A percentile compares a stretch with the other conserved stretches of the same genome.
Evolutionary conservation across 2,329 filamentous ascomycete genomes (phyloP).

Genomic region (Colletotrichum zoysiae): DNA sequence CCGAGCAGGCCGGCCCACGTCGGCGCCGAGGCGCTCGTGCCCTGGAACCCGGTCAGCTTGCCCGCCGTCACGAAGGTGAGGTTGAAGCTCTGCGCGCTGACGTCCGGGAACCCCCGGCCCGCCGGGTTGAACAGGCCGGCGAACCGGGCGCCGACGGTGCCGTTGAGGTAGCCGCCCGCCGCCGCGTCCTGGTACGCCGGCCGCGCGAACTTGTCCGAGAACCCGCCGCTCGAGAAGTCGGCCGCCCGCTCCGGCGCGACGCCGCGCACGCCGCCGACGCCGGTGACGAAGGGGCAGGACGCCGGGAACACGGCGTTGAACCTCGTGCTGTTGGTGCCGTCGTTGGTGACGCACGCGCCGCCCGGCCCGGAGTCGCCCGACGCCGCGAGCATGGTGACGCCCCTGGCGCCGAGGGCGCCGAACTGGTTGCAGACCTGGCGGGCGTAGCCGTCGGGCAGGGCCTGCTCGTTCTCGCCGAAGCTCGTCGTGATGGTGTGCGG

Average conservation of each 20-base stretch:
- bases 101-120: constrained; percentile 72
- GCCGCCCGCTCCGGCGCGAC: constrained; percentile 64
- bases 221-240: constrained; percentile 65
- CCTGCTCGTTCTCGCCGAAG: constrained; percentile 78
- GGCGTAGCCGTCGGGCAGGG: constrained; percentile 70
- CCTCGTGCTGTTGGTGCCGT: constrained; percentile 50
- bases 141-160: constrained; percentile 60
- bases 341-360: constrained; percentile 52
- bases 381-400: constrained; percentile 75
- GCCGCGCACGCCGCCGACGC: constrained; percentile 69
- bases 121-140: constrained; percentile 56
- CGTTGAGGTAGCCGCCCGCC: constrained; percentile 58
- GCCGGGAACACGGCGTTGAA: constrained; percentile 55
- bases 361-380: constrained; percentile 65
- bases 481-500: constrained; percentile 77
- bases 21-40: constrained; percentile 67
- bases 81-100: constrained; percentile 58
- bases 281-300: constrained; percentile 70
- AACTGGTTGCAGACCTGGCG: constrained; percentile 67
- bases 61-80: constrained; percentile 47
- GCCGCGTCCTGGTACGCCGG: constrained; percentile 60
- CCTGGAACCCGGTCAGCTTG: constrained; percentile 22
- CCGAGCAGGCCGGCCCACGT: constrained; percentile 72
- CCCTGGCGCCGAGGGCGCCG: constrained; percentile 73
- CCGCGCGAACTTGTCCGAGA: constrained; percentile 60